Evolutionary conservation across 257 asterid species (phyloP).

Genomic region (Scutellaria galericulata): DNA sequence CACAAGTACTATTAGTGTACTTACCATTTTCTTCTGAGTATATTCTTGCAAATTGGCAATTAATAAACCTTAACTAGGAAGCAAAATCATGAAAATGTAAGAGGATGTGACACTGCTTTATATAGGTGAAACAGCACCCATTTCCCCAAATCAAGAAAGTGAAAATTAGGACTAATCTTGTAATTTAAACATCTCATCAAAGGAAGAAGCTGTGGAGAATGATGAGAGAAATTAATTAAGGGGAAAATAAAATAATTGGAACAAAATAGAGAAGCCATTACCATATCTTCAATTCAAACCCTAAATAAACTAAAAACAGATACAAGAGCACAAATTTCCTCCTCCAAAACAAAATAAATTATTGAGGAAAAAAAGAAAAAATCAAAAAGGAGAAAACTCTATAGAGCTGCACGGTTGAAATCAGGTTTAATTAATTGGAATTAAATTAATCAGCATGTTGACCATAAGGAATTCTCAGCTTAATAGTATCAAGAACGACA

Average conservation of each 20-base stretch:
- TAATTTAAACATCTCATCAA: too few species aligned
- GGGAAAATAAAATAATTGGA: neutral
- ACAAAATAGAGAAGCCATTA: neutral
- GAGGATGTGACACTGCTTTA: too few species aligned
- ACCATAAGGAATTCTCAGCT: neutral
- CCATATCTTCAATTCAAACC: constrained; percentile 5
- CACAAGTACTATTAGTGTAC: neutral
- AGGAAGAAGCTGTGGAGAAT: neutral
- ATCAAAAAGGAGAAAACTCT: neutral
- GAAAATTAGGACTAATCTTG: too few species aligned
- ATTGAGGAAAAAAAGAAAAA: neutral
- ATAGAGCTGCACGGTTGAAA: too few species aligned
- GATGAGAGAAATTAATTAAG: neutral
- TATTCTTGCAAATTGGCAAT: neutral
- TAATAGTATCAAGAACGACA: too few species aligned
- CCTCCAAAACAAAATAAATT: neutral
- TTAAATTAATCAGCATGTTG: too few species aligned
- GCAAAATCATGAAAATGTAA: neutral
- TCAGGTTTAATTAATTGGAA: too few species aligned
- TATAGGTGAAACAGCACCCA: too few species aligned
- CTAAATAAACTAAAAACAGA: constrained; percentile 1
- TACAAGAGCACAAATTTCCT: neutral
- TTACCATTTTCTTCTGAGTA: too few species aligned
- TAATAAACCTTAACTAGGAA: neutral
- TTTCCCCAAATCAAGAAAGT: neutral